A percentile compares a stretch with the other conserved stretches of the same genome.
These are phyloP conservation scores for Brassica incana DNA, from an alignment of 345 rosid genomes.

Conservation along the genomic window DNA sequence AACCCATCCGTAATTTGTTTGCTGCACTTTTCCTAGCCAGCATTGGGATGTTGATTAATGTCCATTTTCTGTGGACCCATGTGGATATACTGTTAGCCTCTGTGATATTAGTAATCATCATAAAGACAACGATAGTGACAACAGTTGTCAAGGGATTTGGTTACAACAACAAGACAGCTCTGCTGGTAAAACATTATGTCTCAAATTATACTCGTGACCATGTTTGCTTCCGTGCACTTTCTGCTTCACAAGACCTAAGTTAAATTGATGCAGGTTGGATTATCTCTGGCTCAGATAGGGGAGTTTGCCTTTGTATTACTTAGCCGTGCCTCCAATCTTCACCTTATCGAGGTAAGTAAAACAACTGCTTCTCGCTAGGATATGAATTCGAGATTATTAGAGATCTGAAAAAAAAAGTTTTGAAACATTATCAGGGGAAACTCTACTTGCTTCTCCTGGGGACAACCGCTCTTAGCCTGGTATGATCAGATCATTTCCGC, in stretches of 20 bases:
- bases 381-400: background rate
- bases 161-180: conserved; percentile 77
- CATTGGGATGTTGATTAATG: conserved; percentile 84
- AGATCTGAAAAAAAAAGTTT: conserved; percentile 6
- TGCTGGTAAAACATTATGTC: conserved; percentile 55
- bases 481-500: conserved; percentile 33
- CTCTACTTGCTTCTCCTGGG: conserved; percentile 81
- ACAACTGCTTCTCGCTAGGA: background rate
- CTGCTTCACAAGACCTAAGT: background rate
- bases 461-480: conserved; percentile 87
- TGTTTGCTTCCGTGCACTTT: background rate
- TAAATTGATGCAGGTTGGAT: conserved; percentile 36
- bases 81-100: conserved; percentile 84
- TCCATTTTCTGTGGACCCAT: conserved; percentile 88
- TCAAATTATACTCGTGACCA: background rate
- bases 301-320: conserved; percentile 90
- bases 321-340: conserved; percentile 91
- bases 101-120: conserved; percentile 70
- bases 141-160: conserved; percentile 82
- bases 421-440: conserved; percentile 53
- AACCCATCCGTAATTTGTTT: conserved; percentile 87
- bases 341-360: conserved; percentile 73
- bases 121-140: conserved; percentile 65
- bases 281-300: conserved; percentile 86
- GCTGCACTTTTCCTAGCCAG: conserved; percentile 94